Percentiles rank a stretch among this genome's conserved stretches.
Conservation (phyloP, 495 filamentous ascomycete species). For the Beverwykella pulmonaria region DNA sequence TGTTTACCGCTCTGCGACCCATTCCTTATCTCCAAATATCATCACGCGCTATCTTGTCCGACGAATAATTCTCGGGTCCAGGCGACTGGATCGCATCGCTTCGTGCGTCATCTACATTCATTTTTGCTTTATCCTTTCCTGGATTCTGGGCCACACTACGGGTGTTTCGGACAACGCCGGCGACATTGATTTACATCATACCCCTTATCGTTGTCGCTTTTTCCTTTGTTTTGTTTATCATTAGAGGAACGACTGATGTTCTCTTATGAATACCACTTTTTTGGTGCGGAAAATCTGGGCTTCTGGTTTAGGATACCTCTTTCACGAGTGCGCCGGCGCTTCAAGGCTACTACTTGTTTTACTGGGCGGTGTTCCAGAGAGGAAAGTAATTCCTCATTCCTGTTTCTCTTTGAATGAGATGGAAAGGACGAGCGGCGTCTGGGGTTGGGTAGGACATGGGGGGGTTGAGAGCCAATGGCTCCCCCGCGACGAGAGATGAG, state of each 20-base stretch:
- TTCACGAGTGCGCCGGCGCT: conserved; percentile 16
- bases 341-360: neutral
- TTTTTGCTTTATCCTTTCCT: neutral
- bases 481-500: conserved; percentile 13
- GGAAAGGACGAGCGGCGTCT: neutral
- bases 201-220: conserved; percentile 3
- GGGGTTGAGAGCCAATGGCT: neutral
- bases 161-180: neutral
- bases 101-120: neutral
- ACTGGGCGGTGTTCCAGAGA: conserved; percentile 10
- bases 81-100: conserved; percentile 29
- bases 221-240: conserved; percentile 12
- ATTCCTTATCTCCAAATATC: neutral
- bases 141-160: too few species aligned
- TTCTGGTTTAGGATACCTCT: conserved; percentile 23
- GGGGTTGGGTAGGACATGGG: neutral
- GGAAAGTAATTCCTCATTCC: neutral
- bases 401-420: neutral
- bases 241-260: conserved; percentile 27
- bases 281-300: conserved; percentile 23
- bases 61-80: conserved; percentile 26
- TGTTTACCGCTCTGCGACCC: conserved; percentile 7
- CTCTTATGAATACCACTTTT: conserved; percentile 30
- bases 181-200: neutral
- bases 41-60: conserved; percentile 6